phyloP scores from a whole-genome alignment of 164 flowering plant genomes.

The Piper betle region DNA sequence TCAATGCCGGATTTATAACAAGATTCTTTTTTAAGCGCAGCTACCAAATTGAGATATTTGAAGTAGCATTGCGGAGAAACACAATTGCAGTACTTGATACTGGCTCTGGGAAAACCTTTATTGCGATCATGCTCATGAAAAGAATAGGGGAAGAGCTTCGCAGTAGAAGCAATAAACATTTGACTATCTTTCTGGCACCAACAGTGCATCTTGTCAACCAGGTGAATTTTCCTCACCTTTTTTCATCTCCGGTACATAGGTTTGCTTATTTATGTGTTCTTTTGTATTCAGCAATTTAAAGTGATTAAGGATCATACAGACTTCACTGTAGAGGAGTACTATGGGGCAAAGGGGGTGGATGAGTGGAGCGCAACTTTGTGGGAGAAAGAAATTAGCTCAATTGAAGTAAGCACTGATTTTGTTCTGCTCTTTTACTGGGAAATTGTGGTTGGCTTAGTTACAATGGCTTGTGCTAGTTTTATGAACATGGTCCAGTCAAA shows the following conservation, averaged over 20 bases:
- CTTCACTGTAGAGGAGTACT: slow-evolving; percentile 47
- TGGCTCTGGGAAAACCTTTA: slow-evolving; percentile 69
- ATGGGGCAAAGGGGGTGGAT: slow-evolving; percentile 64
- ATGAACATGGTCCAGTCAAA: neutral
- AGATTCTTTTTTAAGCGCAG: slow-evolving; percentile 15
- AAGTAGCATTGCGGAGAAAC: slow-evolving; percentile 57
- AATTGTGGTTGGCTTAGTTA: neutral
- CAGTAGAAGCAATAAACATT: slow-evolving; percentile 16
- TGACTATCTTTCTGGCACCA: slow-evolving; percentile 71
- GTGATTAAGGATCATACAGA: slow-evolving; percentile 34
- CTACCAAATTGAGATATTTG: slow-evolving; percentile 47
- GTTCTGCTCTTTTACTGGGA: neutral
- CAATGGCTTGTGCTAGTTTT: neutral
- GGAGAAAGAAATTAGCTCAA: slow-evolving; percentile 42
- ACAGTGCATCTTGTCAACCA: slow-evolving; percentile 73
- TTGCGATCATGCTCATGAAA: slow-evolving; percentile 63
- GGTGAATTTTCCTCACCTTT: slow-evolving; percentile 19
- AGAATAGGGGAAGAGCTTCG: slow-evolving; percentile 28
- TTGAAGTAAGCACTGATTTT: slow-evolving; percentile 34
- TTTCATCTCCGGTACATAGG: neutral
- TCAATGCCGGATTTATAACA: too few species aligned
- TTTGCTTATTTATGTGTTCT: neutral
- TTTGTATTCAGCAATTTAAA: slow-evolving; percentile 49
- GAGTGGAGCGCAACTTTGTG: slow-evolving; percentile 40
- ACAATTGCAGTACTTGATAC: slow-evolving; percentile 75